Evolutionary conservation across 2,329 filamentous ascomycete genomes (phyloP).

Genomic region (Colletotrichum lentis): DNA sequence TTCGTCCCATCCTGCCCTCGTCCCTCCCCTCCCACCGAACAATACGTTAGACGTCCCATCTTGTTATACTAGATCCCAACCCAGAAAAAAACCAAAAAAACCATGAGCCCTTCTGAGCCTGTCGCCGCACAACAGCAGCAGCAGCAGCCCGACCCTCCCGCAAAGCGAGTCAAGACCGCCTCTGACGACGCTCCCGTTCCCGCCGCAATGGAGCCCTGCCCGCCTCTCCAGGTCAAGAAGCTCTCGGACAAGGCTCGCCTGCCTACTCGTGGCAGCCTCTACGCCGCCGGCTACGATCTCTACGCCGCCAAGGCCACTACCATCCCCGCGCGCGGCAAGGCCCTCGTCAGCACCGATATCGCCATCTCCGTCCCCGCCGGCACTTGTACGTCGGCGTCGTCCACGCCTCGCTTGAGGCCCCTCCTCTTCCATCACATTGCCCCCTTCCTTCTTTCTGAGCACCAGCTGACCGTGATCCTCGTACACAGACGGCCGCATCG

Average conservation of each 20-base stretch:
- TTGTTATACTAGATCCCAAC: background rate
- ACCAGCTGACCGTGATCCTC: constrained; percentile 14
- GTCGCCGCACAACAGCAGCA: constrained; percentile 55
- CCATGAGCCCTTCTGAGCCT: constrained; percentile 45
- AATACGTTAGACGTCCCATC: background rate
- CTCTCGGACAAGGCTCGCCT: constrained; percentile 80
- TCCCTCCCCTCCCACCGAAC: background rate
- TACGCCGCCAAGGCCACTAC: constrained; percentile 79
- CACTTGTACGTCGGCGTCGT: constrained; percentile 73
- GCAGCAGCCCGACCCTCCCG: constrained; percentile 66
- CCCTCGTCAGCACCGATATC: constrained; percentile 88
- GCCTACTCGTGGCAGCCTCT: constrained; percentile 87
- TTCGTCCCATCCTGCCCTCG: background rate
- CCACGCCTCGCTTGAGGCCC: background rate
- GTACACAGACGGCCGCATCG: constrained; percentile 80
- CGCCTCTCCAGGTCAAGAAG: constrained; percentile 86
- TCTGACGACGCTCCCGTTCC: constrained; percentile 46
- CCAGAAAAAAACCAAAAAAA: constrained; percentile 39
- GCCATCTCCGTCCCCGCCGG: constrained; percentile 88
- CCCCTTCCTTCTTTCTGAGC: background rate
- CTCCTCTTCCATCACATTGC: background rate
- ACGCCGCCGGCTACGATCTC: constrained; percentile 92
- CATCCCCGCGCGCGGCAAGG: constrained; percentile 85
- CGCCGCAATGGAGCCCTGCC: constrained; percentile 53
- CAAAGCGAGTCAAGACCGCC: constrained; percentile 78